Evolutionary conservation across 1,284 basidiomycete species (phyloP), one percentile per base, ranked within the genome.

Genomic region (Moesziomyces parantarcticus): DNA sequence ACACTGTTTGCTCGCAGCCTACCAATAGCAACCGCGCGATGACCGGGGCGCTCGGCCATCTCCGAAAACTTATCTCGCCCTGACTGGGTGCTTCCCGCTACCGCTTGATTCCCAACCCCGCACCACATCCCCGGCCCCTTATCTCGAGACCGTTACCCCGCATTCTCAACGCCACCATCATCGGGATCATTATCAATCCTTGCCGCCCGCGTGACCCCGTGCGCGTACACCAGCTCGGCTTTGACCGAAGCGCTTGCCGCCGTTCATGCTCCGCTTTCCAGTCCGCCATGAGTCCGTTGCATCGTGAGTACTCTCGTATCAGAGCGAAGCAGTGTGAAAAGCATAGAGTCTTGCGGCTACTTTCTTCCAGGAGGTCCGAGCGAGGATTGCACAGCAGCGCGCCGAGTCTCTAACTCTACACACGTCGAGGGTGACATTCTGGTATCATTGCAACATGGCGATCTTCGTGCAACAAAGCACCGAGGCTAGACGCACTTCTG

Each of bases 401-500:
- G 29, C n/a, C n/a, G n/a, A n/a, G n/a, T n/a, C n/a, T n/a, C n/a
- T n/a, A n/a, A n/a, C n/a, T n/a, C n/a, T n/a, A n/a, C n/a, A n/a
- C n/a, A n/a, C n/a, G n/a, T n/a, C n/a, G 29, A 32, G 9, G 4
- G 29, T 32, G 11, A 9, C 29, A 13, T 32, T 32, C 10, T 8
- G 11, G 29, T 13, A 32, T 32, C 29, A 13, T 32, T 32, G 29
- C 6, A 29, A 29, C 26, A 29, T 29, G n/a, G n/a, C n/a, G n/a
- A 42, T 32, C 22, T 29, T 32, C n/a, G n/a, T n/a, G n/a, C n/a
- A 45, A 50, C 44, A 51, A 42, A n/a, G 29, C 32, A 22, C 21
- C 14, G 5, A 48, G 29, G 32, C 58, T 45, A 76, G 21, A 67
- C 59, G 39, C 70, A 72, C 56, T 75, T 73, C 44, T 80, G 78